These are phyloP conservation scores for Rhodotorula toruloides DNA, from an alignment of 768 basidiomycete species.

Conservation along the genomic window DNA sequence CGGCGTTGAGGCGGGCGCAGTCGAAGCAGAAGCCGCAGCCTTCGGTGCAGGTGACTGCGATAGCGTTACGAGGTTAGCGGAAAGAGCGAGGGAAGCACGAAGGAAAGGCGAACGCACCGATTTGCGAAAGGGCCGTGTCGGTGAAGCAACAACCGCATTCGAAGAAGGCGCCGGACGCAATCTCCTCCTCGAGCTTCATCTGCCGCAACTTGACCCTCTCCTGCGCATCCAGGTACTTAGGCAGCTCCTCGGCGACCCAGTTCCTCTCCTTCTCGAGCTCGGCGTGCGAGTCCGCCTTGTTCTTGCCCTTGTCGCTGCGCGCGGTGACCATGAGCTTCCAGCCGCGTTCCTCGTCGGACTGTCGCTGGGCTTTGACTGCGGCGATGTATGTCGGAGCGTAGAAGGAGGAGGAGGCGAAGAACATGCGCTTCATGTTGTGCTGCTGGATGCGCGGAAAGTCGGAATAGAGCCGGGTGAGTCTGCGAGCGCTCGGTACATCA, in stretches of 20 bases:
- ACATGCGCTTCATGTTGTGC: constrained; percentile 19
- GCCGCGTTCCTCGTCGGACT: neutral
- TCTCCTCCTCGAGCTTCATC: constrained; percentile 25
- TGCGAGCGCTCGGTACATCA: neutral
- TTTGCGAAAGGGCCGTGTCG: constrained; percentile 20
- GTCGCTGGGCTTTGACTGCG: neutral
- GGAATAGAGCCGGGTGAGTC: constrained; percentile 24
- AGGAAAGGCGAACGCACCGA: constrained; percentile 10
- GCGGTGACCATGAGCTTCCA: constrained; percentile 1
- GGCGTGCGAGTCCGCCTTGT: constrained; percentile 5
- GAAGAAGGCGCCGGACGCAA: constrained; percentile 23
- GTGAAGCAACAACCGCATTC: constrained; percentile 43
- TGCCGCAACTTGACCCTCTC: neutral
- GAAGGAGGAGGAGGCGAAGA: constrained; percentile 10
- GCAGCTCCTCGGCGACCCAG: constrained; percentile 3
- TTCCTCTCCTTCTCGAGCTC: constrained; percentile 16
- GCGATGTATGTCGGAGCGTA: constrained; percentile 32
- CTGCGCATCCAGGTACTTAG: neutral
- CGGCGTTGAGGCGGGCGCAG: constrained; percentile 32
- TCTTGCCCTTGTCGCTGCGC: neutral
- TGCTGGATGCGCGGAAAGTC: constrained; percentile 30
- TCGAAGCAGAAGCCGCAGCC: constrained; percentile 41
- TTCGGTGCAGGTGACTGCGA: constrained; percentile 29
- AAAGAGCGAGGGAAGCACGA: too few species aligned
- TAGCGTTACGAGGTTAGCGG: neutral